A percentile compares a stretch with the other conserved stretches of the same genome.
Evolutionary conservation across 225 moss, liverwort and hornwort genomes (phyloP).

Genomic region (Asterella californica): DNA sequence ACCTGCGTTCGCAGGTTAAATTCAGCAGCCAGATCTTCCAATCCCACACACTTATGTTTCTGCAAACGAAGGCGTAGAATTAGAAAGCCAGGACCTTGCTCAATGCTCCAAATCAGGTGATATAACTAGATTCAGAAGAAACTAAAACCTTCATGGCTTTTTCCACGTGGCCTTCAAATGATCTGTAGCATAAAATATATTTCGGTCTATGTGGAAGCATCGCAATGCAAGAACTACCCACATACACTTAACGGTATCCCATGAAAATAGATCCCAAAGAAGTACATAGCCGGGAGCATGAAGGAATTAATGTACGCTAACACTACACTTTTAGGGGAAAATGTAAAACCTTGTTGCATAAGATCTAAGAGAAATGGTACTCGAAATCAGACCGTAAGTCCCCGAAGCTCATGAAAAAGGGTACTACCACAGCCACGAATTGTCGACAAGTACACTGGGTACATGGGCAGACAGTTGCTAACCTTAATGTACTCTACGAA

Average conservation of each 20-base stretch:
- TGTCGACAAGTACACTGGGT: neutral
- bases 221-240: no score
- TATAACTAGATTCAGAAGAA: neutral
- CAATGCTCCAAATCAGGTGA: neutral
- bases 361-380: neutral
- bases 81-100: neutral
- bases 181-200: no score
- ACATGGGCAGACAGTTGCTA: neutral
- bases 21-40: conserved; percentile 93
- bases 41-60: conserved; percentile 90
- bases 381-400: neutral
- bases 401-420: neutral
- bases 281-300: no score
- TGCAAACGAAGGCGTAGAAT: conserved; percentile 30
- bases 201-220: no score
- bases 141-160: no score
- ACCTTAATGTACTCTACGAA: conserved; percentile 87
- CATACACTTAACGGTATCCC: no score
- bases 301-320: no score
- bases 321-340: no score
- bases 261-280: no score
- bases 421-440: neutral
- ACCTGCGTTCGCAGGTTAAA: conserved; percentile 95
- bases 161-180: no score
- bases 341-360: no score